Evolutionary conservation across 805 yeast species (phyloP), one percentile per base, ranked within the genome.

Genomic region (Torulaspora microellipsoides): DNA sequence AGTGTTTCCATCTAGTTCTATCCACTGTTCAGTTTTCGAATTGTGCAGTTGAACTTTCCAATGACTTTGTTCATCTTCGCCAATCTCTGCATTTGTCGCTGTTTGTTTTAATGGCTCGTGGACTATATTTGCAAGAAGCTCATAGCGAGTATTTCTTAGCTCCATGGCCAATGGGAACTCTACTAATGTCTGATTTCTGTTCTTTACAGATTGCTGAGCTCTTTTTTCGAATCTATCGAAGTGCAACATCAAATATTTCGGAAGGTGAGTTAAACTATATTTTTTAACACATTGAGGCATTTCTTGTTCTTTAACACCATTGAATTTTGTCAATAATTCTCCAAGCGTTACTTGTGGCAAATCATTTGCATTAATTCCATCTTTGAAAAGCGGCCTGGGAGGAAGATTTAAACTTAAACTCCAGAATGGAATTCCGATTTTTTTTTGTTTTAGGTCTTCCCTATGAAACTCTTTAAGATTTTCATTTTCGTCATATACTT

Each of bases 101-200:
- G 48, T 37, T 17, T 54, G 49, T 17, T 53, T 52, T 12, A 47
- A 54, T 3, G 60, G 50, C 17, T 63, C 62, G 48, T 67, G 66
- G 1, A 77, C 68, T 1, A 82, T 55, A 57, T 80, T 83, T 7
- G 74, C 70, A 0, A 76, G 51, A 13, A 82, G 54, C 34, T 62
- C 65, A 58, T 83, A 71, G n/a, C 47, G 51, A 15, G 57, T 38
- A 1, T 52, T 44, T 2, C 57, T 52, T 59, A 69, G 48, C 58
- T 71, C 51, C 69, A 65, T 25, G 29, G 45, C 47, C 13, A 52
- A 65, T 7, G 81, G 76, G 55, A 78, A 83, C 36, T 76, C 79
- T 3, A 85, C 83, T 25, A 83, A 73, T 1, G 85, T 81, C 27
- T 80, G 79, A 53, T 80, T 81, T 43, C 77, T 59, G 43, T 69